phyloP scores from a whole-genome alignment of 768 basidiomycete genomes.

The Lanmaoa pseudosensibilis region DNA sequence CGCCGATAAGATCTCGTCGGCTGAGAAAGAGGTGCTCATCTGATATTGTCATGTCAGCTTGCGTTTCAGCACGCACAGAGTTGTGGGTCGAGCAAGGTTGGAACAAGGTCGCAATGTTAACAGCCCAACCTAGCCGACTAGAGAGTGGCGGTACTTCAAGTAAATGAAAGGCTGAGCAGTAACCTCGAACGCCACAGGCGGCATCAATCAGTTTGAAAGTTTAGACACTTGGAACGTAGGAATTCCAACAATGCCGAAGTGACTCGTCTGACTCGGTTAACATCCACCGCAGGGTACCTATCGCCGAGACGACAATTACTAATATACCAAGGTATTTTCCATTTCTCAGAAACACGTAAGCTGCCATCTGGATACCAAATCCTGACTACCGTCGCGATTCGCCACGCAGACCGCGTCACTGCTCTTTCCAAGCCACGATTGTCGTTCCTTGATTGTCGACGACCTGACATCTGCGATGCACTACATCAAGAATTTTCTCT shows the following conservation, averaged over 20 bases:
- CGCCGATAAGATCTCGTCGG: background rate
- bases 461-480: conserved; percentile 63
- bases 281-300: background rate
- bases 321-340: background rate
- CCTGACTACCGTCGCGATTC: too few species aligned
- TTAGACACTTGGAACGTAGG: conserved; percentile 1
- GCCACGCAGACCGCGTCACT: conserved; percentile 13
- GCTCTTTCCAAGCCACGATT: conserved; percentile 25
- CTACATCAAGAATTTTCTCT: conserved; percentile 78
- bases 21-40: background rate
- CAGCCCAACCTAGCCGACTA: conserved; percentile 19
- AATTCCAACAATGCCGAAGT: background rate
- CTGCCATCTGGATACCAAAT: too few species aligned
- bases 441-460: conserved; percentile 48
- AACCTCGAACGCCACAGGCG: conserved; percentile 19
- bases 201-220: conserved; percentile 28
- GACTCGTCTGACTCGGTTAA: conserved; percentile 6
- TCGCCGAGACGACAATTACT: conserved; percentile 3
- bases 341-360: background rate
- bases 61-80: conserved; percentile 21
- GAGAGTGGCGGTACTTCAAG: conserved; percentile 18
- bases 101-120: conserved; percentile 31
- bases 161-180: conserved; percentile 23
- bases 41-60: conserved; percentile 2
- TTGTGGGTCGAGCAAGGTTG: conserved; percentile 2